These are phyloP conservation scores for Parathielavia hyrcaniae DNA, from an alignment of 495 filamentous ascomycete genomes.

Conservation along the genomic window DNA sequence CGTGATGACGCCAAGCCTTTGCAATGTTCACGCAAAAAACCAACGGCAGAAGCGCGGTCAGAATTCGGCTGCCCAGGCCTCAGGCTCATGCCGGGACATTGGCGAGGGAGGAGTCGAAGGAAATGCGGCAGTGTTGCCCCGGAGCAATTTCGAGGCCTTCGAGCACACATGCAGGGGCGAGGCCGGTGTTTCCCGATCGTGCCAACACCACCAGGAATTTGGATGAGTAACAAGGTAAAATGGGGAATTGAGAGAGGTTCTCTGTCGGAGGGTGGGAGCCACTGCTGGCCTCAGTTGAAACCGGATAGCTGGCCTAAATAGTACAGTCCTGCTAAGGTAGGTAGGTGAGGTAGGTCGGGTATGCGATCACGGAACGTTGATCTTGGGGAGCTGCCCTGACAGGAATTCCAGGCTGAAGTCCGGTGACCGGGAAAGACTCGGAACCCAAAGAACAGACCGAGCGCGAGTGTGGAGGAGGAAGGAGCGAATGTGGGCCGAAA, in stretches of 20 bases:
- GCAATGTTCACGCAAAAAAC: conserved; percentile 6
- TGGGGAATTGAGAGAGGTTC: neutral
- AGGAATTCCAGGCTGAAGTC: neutral
- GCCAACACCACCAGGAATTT: conserved; percentile 10
- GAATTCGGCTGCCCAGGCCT: conserved; percentile 13
- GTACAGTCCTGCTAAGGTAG: no score
- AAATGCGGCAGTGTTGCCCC: conserved; percentile 4
- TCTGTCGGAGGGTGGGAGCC: neutral
- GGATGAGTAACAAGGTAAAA: neutral
- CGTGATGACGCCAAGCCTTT: conserved; percentile 17
- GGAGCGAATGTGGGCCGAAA: conserved; percentile 5
- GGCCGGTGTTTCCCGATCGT: conserved; percentile 7
- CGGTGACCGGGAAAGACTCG: neutral
- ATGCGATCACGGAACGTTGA: neutral
- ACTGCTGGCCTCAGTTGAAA: neutral
- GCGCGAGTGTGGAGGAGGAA: conserved; percentile 8
- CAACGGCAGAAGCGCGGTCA: conserved; percentile 9
- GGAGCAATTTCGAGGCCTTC: conserved; percentile 2
- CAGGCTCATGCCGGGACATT: conserved; percentile 4
- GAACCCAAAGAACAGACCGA: conserved; percentile 10
- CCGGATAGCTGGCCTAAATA: no score
- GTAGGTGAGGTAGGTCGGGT: no score
- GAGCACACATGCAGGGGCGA: neutral
- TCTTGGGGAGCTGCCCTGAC: conserved; percentile 9
- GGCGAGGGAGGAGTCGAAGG: neutral